phyloP scores from a whole-genome alignment of 202 grass and related monocot genomes.

The Digitaria exilis region DNA sequence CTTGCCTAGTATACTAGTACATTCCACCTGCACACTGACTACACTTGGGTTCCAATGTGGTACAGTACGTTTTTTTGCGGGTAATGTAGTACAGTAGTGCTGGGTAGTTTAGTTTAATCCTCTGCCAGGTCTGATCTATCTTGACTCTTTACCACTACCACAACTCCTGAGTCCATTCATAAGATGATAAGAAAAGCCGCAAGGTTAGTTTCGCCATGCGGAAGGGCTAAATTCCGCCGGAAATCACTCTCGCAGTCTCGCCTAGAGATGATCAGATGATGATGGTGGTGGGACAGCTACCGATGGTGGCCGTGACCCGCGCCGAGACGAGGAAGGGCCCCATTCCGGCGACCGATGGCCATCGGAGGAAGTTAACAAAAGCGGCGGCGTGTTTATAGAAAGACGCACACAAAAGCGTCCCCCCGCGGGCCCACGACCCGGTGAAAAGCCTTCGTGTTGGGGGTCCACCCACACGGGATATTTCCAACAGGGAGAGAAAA shows the following conservation, averaged over 20 bases:
- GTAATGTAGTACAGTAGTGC: too few species aligned
- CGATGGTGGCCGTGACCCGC: background rate
- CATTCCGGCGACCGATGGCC: slow-evolving; percentile 9
- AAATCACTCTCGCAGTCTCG: background rate
- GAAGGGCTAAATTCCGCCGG: background rate
- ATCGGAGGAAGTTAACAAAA: slow-evolving; percentile 24
- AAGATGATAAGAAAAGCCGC: too few species aligned
- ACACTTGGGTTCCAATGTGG: background rate
- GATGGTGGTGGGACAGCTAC: too few species aligned
- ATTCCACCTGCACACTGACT: background rate
- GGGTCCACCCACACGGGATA: background rate
- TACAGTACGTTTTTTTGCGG: background rate
- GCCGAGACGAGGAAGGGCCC: background rate
- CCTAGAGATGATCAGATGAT: too few species aligned
- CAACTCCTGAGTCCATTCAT: background rate
- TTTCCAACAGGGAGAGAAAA: background rate
- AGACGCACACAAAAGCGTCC: background rate
- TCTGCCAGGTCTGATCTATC: background rate
- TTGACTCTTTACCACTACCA: too few species aligned
- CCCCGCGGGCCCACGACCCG: background rate
- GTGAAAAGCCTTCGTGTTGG: background rate
- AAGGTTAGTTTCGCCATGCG: background rate
- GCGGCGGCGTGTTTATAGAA: background rate
- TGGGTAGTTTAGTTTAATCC: too few species aligned
- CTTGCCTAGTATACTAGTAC: background rate